Percentiles rank a stretch among this genome's conserved stretches.
Evolutionary conservation across 306 rosid genomes (phyloP).

Genomic region (Vicia villosa): DNA sequence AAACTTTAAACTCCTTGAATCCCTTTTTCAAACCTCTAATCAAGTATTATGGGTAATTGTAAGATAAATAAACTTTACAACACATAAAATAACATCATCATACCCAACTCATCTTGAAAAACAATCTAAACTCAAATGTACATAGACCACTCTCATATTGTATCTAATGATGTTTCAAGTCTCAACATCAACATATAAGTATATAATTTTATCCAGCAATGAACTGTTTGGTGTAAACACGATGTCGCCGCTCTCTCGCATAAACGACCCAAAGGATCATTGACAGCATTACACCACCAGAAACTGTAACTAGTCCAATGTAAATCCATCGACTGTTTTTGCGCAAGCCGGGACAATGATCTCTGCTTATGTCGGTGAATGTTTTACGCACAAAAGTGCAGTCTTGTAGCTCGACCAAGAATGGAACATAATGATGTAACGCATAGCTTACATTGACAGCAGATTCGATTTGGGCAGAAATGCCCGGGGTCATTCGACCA

Average conservation of each 20-base stretch:
- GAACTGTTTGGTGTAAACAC: constrained; percentile 63
- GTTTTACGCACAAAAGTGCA: constrained; percentile 71
- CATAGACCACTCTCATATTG: constrained; percentile 21
- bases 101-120: neutral
- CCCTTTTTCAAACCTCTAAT: constrained; percentile 1
- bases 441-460: constrained; percentile 71
- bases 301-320: constrained; percentile 65
- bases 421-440: constrained; percentile 71
- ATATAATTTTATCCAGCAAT: constrained; percentile 31
- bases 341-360: constrained; percentile 71
- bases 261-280: constrained; percentile 92
- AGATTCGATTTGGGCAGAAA: constrained; percentile 57
- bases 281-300: constrained; percentile 76
- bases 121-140: constrained; percentile 37
- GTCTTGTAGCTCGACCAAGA: constrained; percentile 66
- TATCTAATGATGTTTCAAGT: neutral
- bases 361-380: constrained; percentile 56
- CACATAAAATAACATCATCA: constrained; percentile 11
- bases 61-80: constrained; percentile 32
- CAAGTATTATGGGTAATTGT: constrained; percentile 1
- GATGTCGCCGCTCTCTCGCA: constrained; percentile 87
- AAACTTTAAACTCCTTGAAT: constrained; percentile 2
- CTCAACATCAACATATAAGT: constrained; percentile 35
- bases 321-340: constrained; percentile 58
- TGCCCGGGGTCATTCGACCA: constrained; percentile 74